Conservation (phyloP, 1,284 basidiomycete species). For the Fistulinella staudtii region DNA sequence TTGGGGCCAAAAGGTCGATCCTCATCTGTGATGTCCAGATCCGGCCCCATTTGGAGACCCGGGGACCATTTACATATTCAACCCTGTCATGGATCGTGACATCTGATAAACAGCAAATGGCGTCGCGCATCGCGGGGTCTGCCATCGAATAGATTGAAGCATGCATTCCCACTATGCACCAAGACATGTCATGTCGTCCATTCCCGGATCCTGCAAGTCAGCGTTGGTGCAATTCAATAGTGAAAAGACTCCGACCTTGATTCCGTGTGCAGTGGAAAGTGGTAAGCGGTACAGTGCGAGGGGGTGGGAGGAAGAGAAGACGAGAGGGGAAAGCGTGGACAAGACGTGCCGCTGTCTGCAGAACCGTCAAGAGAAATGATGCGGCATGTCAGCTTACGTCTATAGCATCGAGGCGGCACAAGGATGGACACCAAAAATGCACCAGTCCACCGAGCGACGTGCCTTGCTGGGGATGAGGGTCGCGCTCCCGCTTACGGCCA, state of each 20-base stretch:
- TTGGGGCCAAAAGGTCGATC: conserved; percentile 18
- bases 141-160: conserved; percentile 1
- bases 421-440: conserved; percentile 12
- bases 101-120: conserved; percentile 14
- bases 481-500: conserved; percentile 12
- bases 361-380: conserved; percentile 20
- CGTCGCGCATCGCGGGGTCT: conserved; percentile 26
- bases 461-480: background rate
- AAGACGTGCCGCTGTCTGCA: conserved; percentile 14
- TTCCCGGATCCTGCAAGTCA: conserved; percentile 11
- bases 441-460: conserved; percentile 7
- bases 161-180: conserved; percentile 16
- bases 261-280: background rate
- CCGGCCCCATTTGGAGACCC: conserved; percentile 9
- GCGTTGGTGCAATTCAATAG: background rate
- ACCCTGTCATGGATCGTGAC: conserved; percentile 17
- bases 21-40: conserved; percentile 26
- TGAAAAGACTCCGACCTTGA: conserved; percentile 1
- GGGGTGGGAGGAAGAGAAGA: background rate
- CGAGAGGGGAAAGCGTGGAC: conserved; percentile 9
- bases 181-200: background rate
- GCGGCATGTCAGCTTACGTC: conserved; percentile 27
- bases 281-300: background rate
- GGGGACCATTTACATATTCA: conserved; percentile 16
- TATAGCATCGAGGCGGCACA: conserved; percentile 11